phyloP scores from a whole-genome alignment of 139 green algal genomes.

The Asterochloris sp. region DNA sequence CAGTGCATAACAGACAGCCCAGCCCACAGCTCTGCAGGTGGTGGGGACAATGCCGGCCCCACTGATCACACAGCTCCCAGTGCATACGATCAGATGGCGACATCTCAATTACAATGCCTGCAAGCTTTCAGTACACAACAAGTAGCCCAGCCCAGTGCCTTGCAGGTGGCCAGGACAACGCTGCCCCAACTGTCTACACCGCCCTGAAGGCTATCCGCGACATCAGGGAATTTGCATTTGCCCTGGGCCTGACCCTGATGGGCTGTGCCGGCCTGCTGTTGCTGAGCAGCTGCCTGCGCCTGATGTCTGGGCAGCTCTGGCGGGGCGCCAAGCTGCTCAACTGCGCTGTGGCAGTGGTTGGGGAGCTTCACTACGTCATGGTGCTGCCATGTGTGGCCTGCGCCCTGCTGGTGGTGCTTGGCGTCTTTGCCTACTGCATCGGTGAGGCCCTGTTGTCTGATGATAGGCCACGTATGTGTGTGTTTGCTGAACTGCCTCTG shows the following conservation, averaged over 20 bases:
- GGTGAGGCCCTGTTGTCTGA: not conserved
- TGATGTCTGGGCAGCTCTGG: conserved; percentile 7
- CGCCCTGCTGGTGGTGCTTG: conserved; percentile 1
- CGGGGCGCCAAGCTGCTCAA: conserved; percentile 14
- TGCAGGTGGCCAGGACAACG: not conserved
- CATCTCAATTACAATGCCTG: too few relatives aligned
- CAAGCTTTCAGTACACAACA: too few relatives aligned
- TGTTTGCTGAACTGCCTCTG: too few relatives aligned
- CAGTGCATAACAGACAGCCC: too few relatives aligned
- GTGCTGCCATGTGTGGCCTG: conserved; percentile 1
- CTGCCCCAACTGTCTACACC: not conserved
- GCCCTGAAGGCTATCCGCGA: not conserved
- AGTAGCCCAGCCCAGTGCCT: too few relatives aligned
- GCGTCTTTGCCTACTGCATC: conserved; percentile 10
- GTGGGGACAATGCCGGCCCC: too few relatives aligned
- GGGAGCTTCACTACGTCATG: conserved; percentile 1
- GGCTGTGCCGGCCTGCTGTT: not conserved
- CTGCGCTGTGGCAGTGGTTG: not conserved
- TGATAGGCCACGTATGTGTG: not conserved
- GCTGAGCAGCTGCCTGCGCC: not conserved
- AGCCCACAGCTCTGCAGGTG: too few relatives aligned
- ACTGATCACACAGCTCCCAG: too few relatives aligned
- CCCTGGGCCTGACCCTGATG: not conserved
- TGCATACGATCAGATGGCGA: too few relatives aligned
- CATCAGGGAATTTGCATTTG: not conserved